Evolutionary conservation across 768 basidiomycete genomes (phyloP).

Genomic region (Nevesoporus exiguus): DNA sequence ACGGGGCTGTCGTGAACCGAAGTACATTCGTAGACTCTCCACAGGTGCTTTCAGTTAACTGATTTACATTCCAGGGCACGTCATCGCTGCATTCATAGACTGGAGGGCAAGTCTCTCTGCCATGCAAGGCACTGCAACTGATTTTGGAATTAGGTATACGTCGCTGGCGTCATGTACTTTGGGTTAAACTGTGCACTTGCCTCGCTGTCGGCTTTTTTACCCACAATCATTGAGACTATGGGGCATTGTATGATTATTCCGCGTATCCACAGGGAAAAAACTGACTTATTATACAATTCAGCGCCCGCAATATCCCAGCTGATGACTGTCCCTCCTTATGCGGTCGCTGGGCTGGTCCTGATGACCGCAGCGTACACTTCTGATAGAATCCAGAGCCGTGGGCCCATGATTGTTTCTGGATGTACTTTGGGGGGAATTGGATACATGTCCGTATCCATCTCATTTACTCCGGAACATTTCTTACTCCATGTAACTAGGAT

Average conservation of each 20-base stretch:
- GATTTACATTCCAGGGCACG: slow-evolving; percentile 32
- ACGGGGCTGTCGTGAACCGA: slow-evolving; percentile 40
- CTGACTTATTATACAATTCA: slow-evolving; percentile 15
- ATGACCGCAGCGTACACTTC: slow-evolving; percentile 39
- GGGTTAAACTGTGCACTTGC: slow-evolving; percentile 47
- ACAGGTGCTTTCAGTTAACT: neutral
- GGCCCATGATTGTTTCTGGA: slow-evolving; percentile 33
- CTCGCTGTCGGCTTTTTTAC: slow-evolving; percentile 51
- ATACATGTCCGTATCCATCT: slow-evolving; percentile 33
- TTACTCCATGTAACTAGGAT: slow-evolving; percentile 20
- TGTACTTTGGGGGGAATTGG: slow-evolving; percentile 37
- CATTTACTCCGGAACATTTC: neutral
- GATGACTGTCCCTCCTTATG: slow-evolving; percentile 54
- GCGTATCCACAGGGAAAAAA: no score
- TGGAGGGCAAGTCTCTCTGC: slow-evolving; percentile 35
- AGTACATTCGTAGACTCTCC: slow-evolving; percentile 20
- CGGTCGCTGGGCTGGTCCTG: slow-evolving; percentile 39
- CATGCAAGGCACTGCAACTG: neutral
- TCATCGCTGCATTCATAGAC: slow-evolving; percentile 43
- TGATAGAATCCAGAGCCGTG: slow-evolving; percentile 44
- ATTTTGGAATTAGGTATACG: slow-evolving; percentile 33
- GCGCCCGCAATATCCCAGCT: slow-evolving; percentile 46
- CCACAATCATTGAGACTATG: slow-evolving; percentile 52
- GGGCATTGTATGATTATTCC: slow-evolving; percentile 37
- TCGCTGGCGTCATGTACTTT: slow-evolving; percentile 47